Conservation (phyloP, 371 early-diverging fungal genomes). For the Lichtheimia ramosa region DNA sequence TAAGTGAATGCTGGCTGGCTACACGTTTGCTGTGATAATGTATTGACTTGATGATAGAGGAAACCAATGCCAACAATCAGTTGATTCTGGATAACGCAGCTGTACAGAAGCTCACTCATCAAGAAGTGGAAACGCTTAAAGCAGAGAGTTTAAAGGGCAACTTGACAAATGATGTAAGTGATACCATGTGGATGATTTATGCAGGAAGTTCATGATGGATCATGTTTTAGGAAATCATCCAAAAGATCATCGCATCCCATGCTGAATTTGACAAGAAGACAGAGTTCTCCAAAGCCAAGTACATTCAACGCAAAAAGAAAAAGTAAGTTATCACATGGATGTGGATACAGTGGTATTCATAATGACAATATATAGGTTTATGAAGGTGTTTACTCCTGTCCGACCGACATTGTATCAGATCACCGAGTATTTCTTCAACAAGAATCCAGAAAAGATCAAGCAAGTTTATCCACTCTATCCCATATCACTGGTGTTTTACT, state of each 20-base stretch:
- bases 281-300: constrained; percentile 94
- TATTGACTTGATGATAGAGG: constrained; percentile 44
- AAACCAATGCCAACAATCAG: constrained; percentile 85
- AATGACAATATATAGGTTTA: constrained; percentile 59
- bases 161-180: constrained; percentile 41
- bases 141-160: constrained; percentile 72
- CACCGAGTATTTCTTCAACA: constrained; percentile 77
- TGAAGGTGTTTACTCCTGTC: constrained; percentile 81
- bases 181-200: neutral
- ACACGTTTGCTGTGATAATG: neutral
- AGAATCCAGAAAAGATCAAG: constrained; percentile 82
- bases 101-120: constrained; percentile 80
- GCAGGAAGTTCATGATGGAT: neutral
- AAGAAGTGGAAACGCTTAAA: constrained; percentile 86
- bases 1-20: constrained; percentile 14
- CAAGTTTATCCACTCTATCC: constrained; percentile 18
- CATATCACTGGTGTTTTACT: neutral
- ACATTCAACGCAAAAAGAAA: constrained; percentile 88
- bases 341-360: neutral
- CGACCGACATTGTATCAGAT: constrained; percentile 77
- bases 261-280: constrained; percentile 89
- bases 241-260: constrained; percentile 81
- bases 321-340: constrained; percentile 56
- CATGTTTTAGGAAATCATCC: constrained; percentile 64
- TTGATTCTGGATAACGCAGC: constrained; percentile 71